A percentile compares a stretch with the other conserved stretches of the same genome.
phyloP scores from a whole-genome alignment of 768 basidiomycete genomes.

The Calocybe cyanea region DNA sequence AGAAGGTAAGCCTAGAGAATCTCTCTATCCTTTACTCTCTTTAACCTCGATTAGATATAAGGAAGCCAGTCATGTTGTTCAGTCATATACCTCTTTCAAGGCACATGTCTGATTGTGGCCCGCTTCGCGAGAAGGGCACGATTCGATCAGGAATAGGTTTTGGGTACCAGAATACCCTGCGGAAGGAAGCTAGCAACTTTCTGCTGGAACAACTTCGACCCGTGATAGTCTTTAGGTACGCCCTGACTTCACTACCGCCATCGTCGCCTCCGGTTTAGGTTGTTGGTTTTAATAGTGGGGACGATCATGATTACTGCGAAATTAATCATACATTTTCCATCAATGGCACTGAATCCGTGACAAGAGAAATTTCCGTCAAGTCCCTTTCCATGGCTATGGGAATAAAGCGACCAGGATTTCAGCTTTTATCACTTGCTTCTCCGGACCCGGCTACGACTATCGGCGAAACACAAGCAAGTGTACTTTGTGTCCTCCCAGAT shows the following conservation, averaged over 20 bases:
- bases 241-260: neutral
- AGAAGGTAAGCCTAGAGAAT: constrained; percentile 25
- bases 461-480: constrained; percentile 42
- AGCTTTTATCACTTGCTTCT: constrained; percentile 74
- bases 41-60: constrained; percentile 22
- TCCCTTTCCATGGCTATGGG: constrained; percentile 90
- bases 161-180: constrained; percentile 86
- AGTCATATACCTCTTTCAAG: constrained; percentile 89
- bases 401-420: constrained; percentile 80
- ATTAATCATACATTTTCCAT: constrained; percentile 33
- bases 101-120: constrained; percentile 70
- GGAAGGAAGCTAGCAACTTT: constrained; percentile 59
- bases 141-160: constrained; percentile 72
- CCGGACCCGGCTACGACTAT: neutral
- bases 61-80: constrained; percentile 63
- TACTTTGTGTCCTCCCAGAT: constrained; percentile 78
- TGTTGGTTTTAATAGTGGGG: constrained; percentile 52
- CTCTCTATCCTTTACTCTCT: neutral
- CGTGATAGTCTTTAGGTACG: constrained; percentile 70
- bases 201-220: constrained; percentile 65
- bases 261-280: neutral
- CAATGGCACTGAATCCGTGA: constrained; percentile 22
- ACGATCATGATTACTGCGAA: constrained; percentile 96
- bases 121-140: constrained; percentile 66
- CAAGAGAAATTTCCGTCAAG: constrained; percentile 83